These are phyloP conservation scores for Deakozyma indianensis DNA, from an alignment of 805 yeast species.

Conservation along the genomic window DNA sequence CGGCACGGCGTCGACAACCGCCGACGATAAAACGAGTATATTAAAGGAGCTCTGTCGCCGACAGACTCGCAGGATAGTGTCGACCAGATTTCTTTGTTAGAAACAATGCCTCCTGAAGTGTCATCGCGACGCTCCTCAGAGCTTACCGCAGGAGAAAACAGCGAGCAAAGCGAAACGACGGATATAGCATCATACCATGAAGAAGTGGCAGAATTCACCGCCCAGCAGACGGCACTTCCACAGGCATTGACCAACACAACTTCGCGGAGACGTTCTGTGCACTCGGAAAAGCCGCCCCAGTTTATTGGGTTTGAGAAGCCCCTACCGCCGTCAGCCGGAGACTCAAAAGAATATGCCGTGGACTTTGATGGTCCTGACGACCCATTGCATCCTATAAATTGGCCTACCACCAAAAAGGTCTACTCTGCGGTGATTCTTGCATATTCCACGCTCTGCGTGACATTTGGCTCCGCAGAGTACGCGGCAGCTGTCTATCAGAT, in stretches of 20 bases:
- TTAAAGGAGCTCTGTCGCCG: too few relatives aligned
- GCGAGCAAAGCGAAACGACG: too few relatives aligned
- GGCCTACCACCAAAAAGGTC: slow-evolving; percentile 39
- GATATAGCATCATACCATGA: too few relatives aligned
- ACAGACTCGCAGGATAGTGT: too few relatives aligned
- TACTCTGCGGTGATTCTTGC: slow-evolving; percentile 32
- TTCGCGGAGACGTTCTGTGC: not conserved
- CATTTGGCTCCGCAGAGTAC: slow-evolving; percentile 78
- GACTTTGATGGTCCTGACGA: slow-evolving; percentile 67
- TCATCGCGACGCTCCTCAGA: too few relatives aligned
- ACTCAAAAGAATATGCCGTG: slow-evolving; percentile 37
- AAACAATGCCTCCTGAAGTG: too few relatives aligned
- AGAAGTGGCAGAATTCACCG: not conserved
- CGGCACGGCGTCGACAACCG: too few relatives aligned
- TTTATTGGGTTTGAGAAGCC: slow-evolving; percentile 4
- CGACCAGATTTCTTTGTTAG: too few relatives aligned
- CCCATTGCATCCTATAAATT: slow-evolving; percentile 69
- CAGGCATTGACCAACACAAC: not conserved
- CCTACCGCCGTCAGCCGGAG: slow-evolving; percentile 6
- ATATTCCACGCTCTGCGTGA: slow-evolving; percentile 34
- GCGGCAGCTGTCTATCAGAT: slow-evolving; percentile 44
- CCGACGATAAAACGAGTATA: too few relatives aligned
- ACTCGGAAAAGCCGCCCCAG: not conserved
- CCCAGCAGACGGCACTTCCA: not conserved
- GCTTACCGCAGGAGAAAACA: too few relatives aligned